Evolutionary conservation across 192 early-diverging fungal genomes (phyloP).

Genomic region (Backusella mclennaniae): DNA sequence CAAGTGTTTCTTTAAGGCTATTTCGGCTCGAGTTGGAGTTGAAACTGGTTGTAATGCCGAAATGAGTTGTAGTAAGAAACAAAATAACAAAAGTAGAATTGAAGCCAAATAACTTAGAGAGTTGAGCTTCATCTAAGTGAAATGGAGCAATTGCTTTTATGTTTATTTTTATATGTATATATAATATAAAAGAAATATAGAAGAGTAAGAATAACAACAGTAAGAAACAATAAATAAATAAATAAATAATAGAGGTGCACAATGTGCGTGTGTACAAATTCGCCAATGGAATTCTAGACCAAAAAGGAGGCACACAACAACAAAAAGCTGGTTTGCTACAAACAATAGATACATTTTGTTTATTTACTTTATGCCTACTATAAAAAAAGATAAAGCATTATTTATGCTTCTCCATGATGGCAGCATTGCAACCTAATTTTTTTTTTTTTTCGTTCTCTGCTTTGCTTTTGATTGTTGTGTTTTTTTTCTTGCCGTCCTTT

Average conservation of each 20-base stretch:
- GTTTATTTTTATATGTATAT: background rate
- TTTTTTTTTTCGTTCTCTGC: no score
- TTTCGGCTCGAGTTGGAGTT: background rate
- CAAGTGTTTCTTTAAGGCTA: background rate
- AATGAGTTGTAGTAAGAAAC: conserved; percentile 1
- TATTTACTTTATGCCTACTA: background rate
- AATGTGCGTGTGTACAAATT: background rate
- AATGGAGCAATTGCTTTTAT: background rate
- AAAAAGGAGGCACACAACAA: background rate
- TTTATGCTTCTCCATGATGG: background rate
- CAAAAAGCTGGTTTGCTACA: background rate
- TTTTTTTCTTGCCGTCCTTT: no score
- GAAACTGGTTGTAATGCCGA: conserved; percentile 3
- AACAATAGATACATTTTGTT: background rate
- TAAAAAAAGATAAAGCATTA: background rate
- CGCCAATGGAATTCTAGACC: background rate
- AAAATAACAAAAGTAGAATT: conserved; percentile 5
- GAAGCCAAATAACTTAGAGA: conserved; percentile 7
- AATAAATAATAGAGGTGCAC: background rate
- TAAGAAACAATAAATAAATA: background rate
- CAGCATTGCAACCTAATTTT: background rate
- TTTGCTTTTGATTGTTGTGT: no score
- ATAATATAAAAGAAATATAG: background rate
- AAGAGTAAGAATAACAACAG: background rate
- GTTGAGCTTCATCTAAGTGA: conserved; percentile 6